A percentile compares a stretch with the other conserved stretches of the same genome.
Conservation (phyloP, 306 rosid genomes). For the Medicago truncatula region MtrunA17r5.0-ANR NC_053048.1:33816501-33817000, state of each 20-base stretch:
- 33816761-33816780: slow-evolving; percentile 69
- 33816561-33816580: neutral
- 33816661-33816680: too few species aligned
- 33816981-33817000: slow-evolving; percentile 49
- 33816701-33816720: slow-evolving; percentile 5
- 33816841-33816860: slow-evolving; percentile 58
- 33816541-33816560: too few species aligned
- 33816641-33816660: neutral
- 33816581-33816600: neutral
- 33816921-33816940: slow-evolving; percentile 22
- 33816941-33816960: slow-evolving; percentile 9
- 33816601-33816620: neutral
- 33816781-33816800: slow-evolving; percentile 60
- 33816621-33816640: neutral
- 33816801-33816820: slow-evolving; percentile 62
- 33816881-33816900: slow-evolving; percentile 18
- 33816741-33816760: slow-evolving; percentile 71
- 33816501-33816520: too few species aligned
- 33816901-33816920: slow-evolving; percentile 22
- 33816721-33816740: slow-evolving; percentile 1
- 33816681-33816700: neutral
- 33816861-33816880: slow-evolving; percentile 37
- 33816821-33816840: slow-evolving; percentile 62
- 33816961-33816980: slow-evolving; percentile 11
- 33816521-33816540: too few species aligned